Base-by-base conservation (phyloP, 805 yeast genomes). In the Hanseniaspora clermontiae region DNA sequence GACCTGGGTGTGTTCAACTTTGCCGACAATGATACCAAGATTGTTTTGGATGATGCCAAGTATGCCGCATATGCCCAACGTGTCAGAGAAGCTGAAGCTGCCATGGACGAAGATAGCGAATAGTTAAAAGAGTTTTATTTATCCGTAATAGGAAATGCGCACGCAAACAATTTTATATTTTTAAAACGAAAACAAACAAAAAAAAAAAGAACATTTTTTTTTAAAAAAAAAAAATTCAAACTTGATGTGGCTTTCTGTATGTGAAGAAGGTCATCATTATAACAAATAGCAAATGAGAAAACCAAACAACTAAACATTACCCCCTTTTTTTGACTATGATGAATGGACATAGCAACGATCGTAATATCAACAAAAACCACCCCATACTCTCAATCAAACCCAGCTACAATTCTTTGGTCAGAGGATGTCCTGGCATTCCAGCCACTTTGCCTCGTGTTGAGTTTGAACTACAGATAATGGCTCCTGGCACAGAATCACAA, bases 401-500 rank as follows among this genome's bases (percentile, higher is more conserved):
- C 3, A 74, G 80, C 40, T 77, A 76, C 49, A 70, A 72, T 32
- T 72, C 79, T n/a, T 68, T 79, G 0, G 79, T 82, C 1, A 69
- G 75, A 51, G 88, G 88, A 2, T 80, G 84, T 66, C 87, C 87
- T 0, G 88, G 88, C 0, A 79, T 82, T 1, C 79, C 83, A 1
- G 74, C 80, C 52, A 80, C 79, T 2, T 66, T 74, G 50, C 87
- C 87, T 1, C 73, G 85, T 32, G 69, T 82, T 3, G 80, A 80
- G 55, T 80, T 84, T 9, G 76, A 74, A 29, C 63, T 82, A 15
- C 79, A 80, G 60, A 65, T 53, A 29, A 36, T 82, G 17, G 70
- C 86, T 55, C 76, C 83, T 0, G 70, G 70, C 12, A 71, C 72
- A 51, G 81, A 34, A 10, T 19, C 34, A 9, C 34, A 38, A 79